These are phyloP conservation scores for Cercospora sp. DNA, from an alignment of 2,329 filamentous ascomycete genomes.

Conservation along the genomic window DNA sequence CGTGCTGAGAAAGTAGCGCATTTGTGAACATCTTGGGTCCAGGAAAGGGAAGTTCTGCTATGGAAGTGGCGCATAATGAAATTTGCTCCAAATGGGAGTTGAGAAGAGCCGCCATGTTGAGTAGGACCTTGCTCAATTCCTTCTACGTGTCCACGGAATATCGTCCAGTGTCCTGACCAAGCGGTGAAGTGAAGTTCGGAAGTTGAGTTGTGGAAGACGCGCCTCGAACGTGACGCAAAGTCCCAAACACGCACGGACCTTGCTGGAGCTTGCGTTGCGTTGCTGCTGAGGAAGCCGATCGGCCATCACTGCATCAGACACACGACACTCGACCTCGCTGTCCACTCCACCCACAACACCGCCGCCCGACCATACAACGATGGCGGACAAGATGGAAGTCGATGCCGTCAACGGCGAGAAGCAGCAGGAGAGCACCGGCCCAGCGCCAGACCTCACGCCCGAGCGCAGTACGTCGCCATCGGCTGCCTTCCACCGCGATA, in stretches of 20 bases:
- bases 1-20: constrained; percentile 76
- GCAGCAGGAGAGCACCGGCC: constrained; percentile 45
- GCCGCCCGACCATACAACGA: constrained; percentile 31
- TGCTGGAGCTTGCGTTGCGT: constrained; percentile 8
- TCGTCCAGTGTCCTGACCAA: not conserved
- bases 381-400: constrained; percentile 54
- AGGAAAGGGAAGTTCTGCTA: constrained; percentile 64
- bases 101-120: constrained; percentile 43
- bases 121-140: not conserved
- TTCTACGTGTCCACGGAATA: not conserved
- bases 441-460: constrained; percentile 36
- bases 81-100: constrained; percentile 55
- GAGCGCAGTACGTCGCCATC: constrained; percentile 37
- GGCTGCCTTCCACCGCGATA: constrained; percentile 20
- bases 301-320: constrained; percentile 6
- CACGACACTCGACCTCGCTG: constrained; percentile 12
- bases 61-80: constrained; percentile 51
- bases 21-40: constrained; percentile 94
- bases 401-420: constrained; percentile 43
- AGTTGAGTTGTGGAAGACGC: not conserved
- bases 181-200: not conserved
- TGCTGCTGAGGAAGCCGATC: constrained; percentile 4
- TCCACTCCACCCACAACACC: constrained; percentile 12
- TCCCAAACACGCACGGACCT: constrained; percentile 7
- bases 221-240: constrained; percentile 6